Evolutionary conservation across 2,329 filamentous ascomycete genomes (phyloP).

Genomic region (Microcera coccophila): DNA sequence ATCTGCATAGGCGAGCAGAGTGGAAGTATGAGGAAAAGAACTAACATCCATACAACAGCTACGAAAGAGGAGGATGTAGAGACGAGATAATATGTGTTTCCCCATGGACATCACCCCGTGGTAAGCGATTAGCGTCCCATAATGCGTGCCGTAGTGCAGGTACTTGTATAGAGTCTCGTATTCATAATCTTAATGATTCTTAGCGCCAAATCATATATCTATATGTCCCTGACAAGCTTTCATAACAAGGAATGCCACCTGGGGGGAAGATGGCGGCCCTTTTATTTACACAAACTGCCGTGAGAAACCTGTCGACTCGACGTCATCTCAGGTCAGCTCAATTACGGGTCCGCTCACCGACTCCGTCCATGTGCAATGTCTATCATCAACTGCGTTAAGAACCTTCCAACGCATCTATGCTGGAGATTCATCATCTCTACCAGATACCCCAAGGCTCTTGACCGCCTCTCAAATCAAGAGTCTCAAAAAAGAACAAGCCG

Average conservation of each 20-base stretch:
- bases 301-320: conserved; percentile 8
- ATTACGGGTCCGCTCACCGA: conserved; percentile 20
- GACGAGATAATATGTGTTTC: background rate
- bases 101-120: background rate
- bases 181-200: conserved; percentile 16
- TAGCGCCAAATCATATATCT: conserved; percentile 20
- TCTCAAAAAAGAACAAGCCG: conserved; percentile 15
- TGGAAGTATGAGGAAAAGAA: conserved; percentile 48
- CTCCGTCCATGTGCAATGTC: conserved; percentile 19
- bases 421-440: conserved; percentile 20
- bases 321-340: conserved; percentile 18
- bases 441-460: conserved; percentile 15
- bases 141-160: background rate
- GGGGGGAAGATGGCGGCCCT: conserved; percentile 18
- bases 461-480: too few relatives aligned
- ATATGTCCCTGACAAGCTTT: conserved; percentile 19
- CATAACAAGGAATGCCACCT: conserved; percentile 10
- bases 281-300: conserved; percentile 24
- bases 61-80: background rate
- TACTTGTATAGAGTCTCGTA: conserved; percentile 16
- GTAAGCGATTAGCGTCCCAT: background rate
- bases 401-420: conserved; percentile 27
- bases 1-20: conserved; percentile 48
- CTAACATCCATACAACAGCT: conserved; percentile 5
- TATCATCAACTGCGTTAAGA: conserved; percentile 19